Base-by-base conservation (phyloP, 257 asterid genomes). In the Lycium ferocissimum region DNA sequence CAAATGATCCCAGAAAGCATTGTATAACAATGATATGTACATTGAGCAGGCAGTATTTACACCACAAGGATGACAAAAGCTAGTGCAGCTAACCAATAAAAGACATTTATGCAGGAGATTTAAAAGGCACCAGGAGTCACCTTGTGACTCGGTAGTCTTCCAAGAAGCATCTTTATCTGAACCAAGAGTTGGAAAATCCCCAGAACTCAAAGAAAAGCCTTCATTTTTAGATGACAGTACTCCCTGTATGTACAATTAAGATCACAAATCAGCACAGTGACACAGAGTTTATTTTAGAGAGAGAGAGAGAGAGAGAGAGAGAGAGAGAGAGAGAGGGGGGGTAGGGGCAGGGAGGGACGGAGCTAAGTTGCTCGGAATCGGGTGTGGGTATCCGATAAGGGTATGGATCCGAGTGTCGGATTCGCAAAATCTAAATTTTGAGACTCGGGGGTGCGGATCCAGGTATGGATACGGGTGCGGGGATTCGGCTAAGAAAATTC, bases 141-240 rank as follows among this genome's bases (percentile, higher is more conserved):
- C 98, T 91, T 86, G 92, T 56, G 88, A 83, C 83, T 93, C 98
- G 22, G 83, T 70, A 88, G 86, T 91, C 89, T 91, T 94, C 79
- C 86, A 85, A n/a, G 89, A 70, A 82, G 87, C 82, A 85, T 91
- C 97, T 91, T 88, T 95, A 86, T 91, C 97, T 33, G 98, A 79
- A 35, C 95, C 94, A 76, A 95, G 99, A 38, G 94, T 93, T 9
- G 99, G 98, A 93, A 97, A 97, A 90, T 97, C 98, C 84, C 98
- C 98, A 85, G 98, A 89, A 86, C 90, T 90, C 84, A 95, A 92
- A 45, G 99, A 91, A 88, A 95, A 95, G 17, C 89, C 94, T 70
- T 94, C 98, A 81, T 89, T 97, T 87, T 93, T 93, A 84, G 92
- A 83, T 84, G 96, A 87, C 67, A 87, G 89, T 40, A 87, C 90